Evolutionary conservation across 164 flowering plant genomes (phyloP).

Genomic region (Taxillus chinensis): DNA sequence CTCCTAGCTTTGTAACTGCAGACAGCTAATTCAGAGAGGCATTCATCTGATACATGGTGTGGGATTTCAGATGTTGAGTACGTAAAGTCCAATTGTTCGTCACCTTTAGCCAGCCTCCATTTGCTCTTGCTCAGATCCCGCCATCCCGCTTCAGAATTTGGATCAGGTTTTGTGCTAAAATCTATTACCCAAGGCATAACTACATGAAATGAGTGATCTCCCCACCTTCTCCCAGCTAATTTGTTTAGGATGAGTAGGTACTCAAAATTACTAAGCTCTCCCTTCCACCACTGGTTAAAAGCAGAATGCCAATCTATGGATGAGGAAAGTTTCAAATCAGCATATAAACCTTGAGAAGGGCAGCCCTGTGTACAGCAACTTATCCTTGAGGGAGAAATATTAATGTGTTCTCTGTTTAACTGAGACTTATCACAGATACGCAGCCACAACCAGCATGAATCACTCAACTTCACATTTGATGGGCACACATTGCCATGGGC

Average conservation of each 20-base stretch:
- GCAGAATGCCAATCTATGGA: constrained; percentile 54
- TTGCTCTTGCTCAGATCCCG: constrained; percentile 84
- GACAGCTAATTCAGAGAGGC: constrained; percentile 95
- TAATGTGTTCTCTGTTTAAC: constrained; percentile 9
- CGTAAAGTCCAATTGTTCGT: constrained; percentile 96
- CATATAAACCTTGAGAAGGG: constrained; percentile 44
- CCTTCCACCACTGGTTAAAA: constrained; percentile 79
- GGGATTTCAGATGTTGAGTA: constrained; percentile 88
- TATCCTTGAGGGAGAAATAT: constrained; percentile 12
- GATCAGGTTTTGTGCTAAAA: constrained; percentile 75
- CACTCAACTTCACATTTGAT: constrained; percentile 53
- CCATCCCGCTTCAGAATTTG: constrained; percentile 71
- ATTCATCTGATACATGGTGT: constrained; percentile 96
- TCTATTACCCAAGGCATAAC: constrained; percentile 99
- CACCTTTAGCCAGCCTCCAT: constrained; percentile 98
- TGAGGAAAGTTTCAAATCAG: constrained; percentile 51
- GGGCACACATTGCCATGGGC: constrained; percentile 67
- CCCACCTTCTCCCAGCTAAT: constrained; percentile 98
- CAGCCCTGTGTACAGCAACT: constrained; percentile 39
- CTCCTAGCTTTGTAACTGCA: constrained; percentile 99
- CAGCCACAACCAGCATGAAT: constrained; percentile 71
- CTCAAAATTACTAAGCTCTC: constrained; percentile 88
- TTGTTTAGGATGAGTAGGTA: constrained; percentile 76
- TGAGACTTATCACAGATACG: constrained; percentile 25
- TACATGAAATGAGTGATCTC: constrained; percentile 78